Conservation (phyloP, 441 rosid species). For the Gossypium schwendimanii region DNA sequence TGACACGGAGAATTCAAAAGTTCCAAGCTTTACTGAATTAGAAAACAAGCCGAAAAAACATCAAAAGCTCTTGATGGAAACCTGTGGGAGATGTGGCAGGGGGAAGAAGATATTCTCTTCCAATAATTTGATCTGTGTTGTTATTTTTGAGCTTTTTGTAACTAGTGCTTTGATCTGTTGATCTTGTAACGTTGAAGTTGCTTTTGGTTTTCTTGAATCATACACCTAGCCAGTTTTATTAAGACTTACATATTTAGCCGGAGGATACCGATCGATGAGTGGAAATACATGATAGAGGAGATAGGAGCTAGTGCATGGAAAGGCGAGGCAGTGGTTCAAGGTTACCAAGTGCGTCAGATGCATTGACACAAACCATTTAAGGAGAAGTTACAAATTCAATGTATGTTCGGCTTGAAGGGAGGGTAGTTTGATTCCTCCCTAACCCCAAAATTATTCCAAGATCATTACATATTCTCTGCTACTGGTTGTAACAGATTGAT, state of each 20-base stretch:
- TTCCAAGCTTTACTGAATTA: conserved; percentile 51
- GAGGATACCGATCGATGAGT: conserved; percentile 86
- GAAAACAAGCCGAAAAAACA: conserved; percentile 86
- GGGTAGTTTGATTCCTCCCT: conserved; percentile 20
- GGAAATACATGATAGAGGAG: conserved; percentile 95
- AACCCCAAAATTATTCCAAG: background rate
- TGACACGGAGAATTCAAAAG: conserved; percentile 50
- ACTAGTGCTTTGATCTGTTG: background rate
- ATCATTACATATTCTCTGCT: background rate
- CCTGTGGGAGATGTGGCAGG: conserved; percentile 89
- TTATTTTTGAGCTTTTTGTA: background rate
- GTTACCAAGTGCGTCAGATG: conserved; percentile 64
- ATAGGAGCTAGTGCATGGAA: conserved; percentile 90
- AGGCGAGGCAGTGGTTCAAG: conserved; percentile 82
- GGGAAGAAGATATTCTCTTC: conserved; percentile 88
- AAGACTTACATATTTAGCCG: conserved; percentile 88
- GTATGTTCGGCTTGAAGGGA: conserved; percentile 26
- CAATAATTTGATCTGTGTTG: conserved; percentile 70
- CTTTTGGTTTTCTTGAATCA: conserved; percentile 8
- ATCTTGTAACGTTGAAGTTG: background rate
- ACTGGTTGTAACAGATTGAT: background rate
- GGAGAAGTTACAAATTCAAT: conserved; percentile 29
- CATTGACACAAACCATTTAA: conserved; percentile 71
- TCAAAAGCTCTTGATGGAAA: conserved; percentile 73
- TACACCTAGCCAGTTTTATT: conserved; percentile 89